phyloP scores from a whole-genome alignment of 352 stramenopile species.

The Pythium sukuiense region DNA sequence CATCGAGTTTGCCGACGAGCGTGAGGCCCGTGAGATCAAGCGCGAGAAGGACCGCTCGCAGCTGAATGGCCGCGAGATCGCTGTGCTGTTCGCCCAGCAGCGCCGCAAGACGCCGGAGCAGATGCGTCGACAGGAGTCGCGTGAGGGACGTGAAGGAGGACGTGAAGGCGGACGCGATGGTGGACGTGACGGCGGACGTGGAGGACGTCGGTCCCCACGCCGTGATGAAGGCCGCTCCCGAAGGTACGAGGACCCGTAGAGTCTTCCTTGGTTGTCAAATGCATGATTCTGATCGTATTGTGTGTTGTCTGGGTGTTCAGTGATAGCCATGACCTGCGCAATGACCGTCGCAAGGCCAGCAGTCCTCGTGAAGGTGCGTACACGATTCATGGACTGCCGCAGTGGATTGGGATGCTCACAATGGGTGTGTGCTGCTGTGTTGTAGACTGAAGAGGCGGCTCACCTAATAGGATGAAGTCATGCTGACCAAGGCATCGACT shows the following conservation, averaged over 20 bases:
- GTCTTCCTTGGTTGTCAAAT: no score
- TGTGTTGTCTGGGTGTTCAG: not conserved
- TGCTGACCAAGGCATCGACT: not conserved
- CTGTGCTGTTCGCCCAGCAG: constrained; percentile 78
- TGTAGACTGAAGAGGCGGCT: not conserved
- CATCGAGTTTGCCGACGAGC: constrained; percentile 69
- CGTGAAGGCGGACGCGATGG: not conserved
- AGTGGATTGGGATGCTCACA: not conserved
- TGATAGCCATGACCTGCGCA: constrained; percentile 12
- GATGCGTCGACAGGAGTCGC: constrained; percentile 45
- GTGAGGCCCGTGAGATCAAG: constrained; percentile 69
- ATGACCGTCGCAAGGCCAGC: constrained; percentile 4
- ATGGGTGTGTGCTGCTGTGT: not conserved
- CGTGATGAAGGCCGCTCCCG: not conserved
- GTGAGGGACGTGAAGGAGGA: not conserved
- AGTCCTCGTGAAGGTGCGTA: constrained; percentile 19
- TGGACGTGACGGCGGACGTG: not conserved
- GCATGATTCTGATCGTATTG: not conserved
- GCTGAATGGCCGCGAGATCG: constrained; percentile 70
- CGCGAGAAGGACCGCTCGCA: constrained; percentile 70
- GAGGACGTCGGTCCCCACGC: constrained; percentile 26
- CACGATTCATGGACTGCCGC: not conserved
- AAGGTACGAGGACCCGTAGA: no score
- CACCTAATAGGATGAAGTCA: not conserved
- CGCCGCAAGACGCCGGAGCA: constrained; percentile 74